These are phyloP conservation scores for Lyophyllum decastes DNA, from an alignment of 768 basidiomycete genomes.

Conservation along the genomic window DNA sequence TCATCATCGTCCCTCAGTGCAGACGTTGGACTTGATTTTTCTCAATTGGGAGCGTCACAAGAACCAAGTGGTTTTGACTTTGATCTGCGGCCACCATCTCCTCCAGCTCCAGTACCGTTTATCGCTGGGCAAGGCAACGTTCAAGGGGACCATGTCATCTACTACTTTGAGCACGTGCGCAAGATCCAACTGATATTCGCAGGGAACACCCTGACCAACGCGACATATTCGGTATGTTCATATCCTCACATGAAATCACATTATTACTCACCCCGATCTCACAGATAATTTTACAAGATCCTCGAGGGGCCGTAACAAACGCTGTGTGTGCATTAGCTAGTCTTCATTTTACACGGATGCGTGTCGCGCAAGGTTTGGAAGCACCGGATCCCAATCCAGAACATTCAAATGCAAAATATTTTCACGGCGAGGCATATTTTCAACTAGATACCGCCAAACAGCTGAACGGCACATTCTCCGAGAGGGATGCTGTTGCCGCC, in stretches of 20 bases:
- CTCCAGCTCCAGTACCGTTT: constrained; percentile 18
- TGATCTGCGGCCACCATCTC: constrained; percentile 26
- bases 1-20: constrained; percentile 29
- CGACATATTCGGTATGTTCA: constrained; percentile 62
- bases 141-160: constrained; percentile 62
- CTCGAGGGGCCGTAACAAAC: constrained; percentile 69
- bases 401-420: constrained; percentile 59
- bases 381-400: constrained; percentile 53
- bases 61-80: constrained; percentile 36
- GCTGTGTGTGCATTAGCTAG: constrained; percentile 77
- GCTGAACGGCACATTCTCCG: constrained; percentile 54
- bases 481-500: constrained; percentile 77
- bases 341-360: constrained; percentile 65
- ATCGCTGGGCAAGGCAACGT: constrained; percentile 40
- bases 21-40: constrained; percentile 31
- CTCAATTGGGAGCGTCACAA: constrained; percentile 30
- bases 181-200: constrained; percentile 68
- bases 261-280: constrained; percentile 9
- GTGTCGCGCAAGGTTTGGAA: constrained; percentile 63
- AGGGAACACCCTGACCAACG: constrained; percentile 59
- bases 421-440: constrained; percentile 68
- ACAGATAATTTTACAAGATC: constrained; percentile 62
- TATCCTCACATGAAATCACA: not conserved
- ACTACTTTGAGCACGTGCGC: constrained; percentile 76
- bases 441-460: constrained; percentile 60